Evolutionary conservation across 1,139 yeast species (phyloP), one percentile per base, ranked within the genome.

Genomic region (Yamadazyma friedrichii): DNA sequence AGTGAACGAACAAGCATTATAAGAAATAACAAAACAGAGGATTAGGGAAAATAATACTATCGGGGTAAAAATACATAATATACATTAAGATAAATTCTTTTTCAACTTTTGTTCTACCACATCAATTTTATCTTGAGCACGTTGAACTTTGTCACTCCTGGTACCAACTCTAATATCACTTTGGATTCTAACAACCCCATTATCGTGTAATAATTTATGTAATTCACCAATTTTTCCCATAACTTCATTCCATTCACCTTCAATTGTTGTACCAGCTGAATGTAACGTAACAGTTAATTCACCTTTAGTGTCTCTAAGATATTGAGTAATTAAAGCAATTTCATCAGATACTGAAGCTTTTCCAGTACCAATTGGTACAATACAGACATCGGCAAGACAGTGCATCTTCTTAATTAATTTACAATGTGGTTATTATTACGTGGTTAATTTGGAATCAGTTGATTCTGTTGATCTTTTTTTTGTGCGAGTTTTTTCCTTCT

Each of bases 221-320:
- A 88, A 67, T 50, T 78, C 75, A n/a, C 96, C 96, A 52, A 88
- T 84, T 42, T 86, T 65, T 25, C 71, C 78, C 79, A 82, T 84
- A 2, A 88, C 96, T 42, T 84, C 87, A 54, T 81, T 80, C 96
- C 96, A 88, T n/a, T 89, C 89, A 0, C 96, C 96, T 53, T 85
- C 86, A 54, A 88, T 84, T 4, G 96, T 87, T 9, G 96, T 88
- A 5, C 96, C 96, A 1, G 96, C 96, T 49, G 93, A 83, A 62
- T 88, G 96, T 49, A 88, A 67, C 1, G 87, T 80, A 44, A 84
- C 80, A 40, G 79, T 73, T 41, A 88, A 67, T 2, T 47, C 50
- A 6, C 45, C 51, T 5, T 76, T 80, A 15, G 86, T 78, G 11
- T 70, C 71, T 42, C 82, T 71, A 22, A 88, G 80, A 39, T 80